Percentiles rank a stretch among this genome's conserved stretches.
These are phyloP conservation scores for Grifola frondosa DNA, from an alignment of 1,284 basidiomycete genomes.

Conservation along the genomic window DNA sequence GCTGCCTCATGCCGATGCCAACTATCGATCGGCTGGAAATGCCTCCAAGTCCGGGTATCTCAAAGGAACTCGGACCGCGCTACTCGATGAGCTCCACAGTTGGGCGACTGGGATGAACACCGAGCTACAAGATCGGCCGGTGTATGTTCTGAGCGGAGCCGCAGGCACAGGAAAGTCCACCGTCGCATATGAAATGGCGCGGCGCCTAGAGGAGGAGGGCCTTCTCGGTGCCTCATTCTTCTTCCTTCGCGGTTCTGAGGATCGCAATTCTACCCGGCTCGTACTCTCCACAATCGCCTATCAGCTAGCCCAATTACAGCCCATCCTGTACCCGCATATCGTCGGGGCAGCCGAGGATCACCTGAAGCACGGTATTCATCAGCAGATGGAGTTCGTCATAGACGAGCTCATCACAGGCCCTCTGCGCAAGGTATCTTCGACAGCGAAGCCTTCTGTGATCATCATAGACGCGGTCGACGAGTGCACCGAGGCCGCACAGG, in stretches of 20 bases:
- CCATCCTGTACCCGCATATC: constrained; percentile 1
- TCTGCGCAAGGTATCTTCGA: not conserved
- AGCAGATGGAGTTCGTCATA: constrained; percentile 1
- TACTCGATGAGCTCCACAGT: constrained; percentile 4
- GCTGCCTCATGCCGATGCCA: constrained; percentile 5
- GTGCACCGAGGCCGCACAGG: constrained; percentile 1
- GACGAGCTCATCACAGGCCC: constrained; percentile 7
- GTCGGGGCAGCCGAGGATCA: constrained; percentile 3
- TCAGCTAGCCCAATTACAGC: constrained; percentile 4
- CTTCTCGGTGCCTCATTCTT: constrained; percentile 14
- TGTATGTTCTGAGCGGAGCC: constrained; percentile 12
- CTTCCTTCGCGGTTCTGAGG: constrained; percentile 5
- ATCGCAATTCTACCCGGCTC: not conserved
- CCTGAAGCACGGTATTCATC: constrained; percentile 3
- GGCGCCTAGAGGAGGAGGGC: constrained; percentile 1
- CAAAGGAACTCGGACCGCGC: constrained; percentile 10
- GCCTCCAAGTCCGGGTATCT: constrained; percentile 8
- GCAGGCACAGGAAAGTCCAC: constrained; percentile 16
- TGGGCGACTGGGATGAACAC: constrained; percentile 5
- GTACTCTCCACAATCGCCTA: constrained; percentile 7
- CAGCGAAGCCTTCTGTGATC: constrained; percentile 3
- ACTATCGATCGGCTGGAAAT: constrained; percentile 5
- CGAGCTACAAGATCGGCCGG: not conserved
- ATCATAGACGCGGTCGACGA: constrained; percentile 18
- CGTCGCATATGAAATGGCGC: constrained; percentile 9